Base-by-base conservation (phyloP, 345 rosid species). In the Euphorbia peplus region DNA sequence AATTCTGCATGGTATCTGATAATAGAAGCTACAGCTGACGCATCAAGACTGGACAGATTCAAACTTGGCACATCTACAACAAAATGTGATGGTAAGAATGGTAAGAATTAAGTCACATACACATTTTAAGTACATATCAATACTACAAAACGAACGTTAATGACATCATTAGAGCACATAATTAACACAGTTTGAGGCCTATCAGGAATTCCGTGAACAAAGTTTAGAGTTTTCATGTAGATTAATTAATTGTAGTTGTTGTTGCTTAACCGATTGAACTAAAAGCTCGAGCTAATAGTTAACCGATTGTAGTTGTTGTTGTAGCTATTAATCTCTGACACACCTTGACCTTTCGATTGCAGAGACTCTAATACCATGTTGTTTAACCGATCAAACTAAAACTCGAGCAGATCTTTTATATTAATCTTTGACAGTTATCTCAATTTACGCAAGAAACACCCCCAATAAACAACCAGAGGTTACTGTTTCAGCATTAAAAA, bases 1-100 rank as follows among this genome's bases (percentile, higher is more conserved):
- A 86, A 86, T 78, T 86, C 91, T 4, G 92, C 77, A 44, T 87
- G 92, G 81, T 87, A 84, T 73, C 84, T 86, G 68, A 90, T 90
- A 22, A 82, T 86, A 0, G 89, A 80, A 32, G 81, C 87, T 30
- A 90, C 70, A 4, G 92, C 84, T 42, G 86, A 75, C 60, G 90
- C 81, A 73, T 87, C 88, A 63, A 79, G 76, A 54, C 67, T 63
- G 67, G 72, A 81, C 24, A 80, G 74, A 62, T 25, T 74, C 75
- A 46, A 14, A 47, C 74, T 64, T 25, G 65, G 55, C 21, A 54
- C 58, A 68, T 79, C 86, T 77, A 80, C 41, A 67, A 63, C 53
- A 74, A 77, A 24, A 29, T 22, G 48, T 25, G 44, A 6, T 28
- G 63, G 15, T 63, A 57, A 66, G 2, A 48, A 46, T 28, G 63